Conservation (phyloP, 106 monocot species). For the Amphibolis antarctica region DNA sequence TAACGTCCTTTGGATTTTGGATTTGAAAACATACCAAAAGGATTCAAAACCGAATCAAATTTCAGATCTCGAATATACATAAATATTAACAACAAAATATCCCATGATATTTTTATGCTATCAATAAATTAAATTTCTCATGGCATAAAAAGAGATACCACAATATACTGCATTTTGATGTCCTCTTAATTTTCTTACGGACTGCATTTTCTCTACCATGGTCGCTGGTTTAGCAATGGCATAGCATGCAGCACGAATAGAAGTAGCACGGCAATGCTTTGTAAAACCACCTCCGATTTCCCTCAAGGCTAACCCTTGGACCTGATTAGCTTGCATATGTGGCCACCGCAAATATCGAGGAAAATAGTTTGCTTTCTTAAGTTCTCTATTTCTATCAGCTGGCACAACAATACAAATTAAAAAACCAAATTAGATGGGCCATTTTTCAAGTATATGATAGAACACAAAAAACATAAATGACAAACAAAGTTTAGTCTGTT, state of each 20-base stretch:
- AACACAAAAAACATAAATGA: background rate
- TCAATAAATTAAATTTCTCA: no score
- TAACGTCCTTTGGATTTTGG: no score
- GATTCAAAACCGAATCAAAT: no score
- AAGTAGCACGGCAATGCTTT: slow-evolving; percentile 81
- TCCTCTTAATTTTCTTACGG: slow-evolving; percentile 76
- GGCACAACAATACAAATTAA: slow-evolving; percentile 11
- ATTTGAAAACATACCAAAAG: no score
- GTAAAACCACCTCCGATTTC: slow-evolving; percentile 94
- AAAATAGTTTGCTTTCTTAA: slow-evolving; percentile 26
- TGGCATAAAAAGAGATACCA: slow-evolving; percentile 31
- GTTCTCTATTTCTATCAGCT: slow-evolving; percentile 55
- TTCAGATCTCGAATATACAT: no score
- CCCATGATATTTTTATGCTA: no score
- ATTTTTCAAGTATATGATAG: background rate
- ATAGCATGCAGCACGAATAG: slow-evolving; percentile 92
- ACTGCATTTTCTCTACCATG: slow-evolving; percentile 89
- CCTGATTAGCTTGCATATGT: slow-evolving; percentile 91
- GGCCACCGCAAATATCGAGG: slow-evolving; percentile 82
- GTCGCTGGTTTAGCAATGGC: slow-evolving; percentile 89
- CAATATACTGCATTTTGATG: slow-evolving; percentile 99
- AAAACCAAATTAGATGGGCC: background rate
- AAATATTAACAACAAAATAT: no score
- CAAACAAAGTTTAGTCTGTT: background rate
- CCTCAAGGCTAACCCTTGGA: slow-evolving; percentile 79